Percentiles rank a stretch among this genome's conserved stretches.
Conservation (phyloP, 2,329 filamentous ascomycete species). For the Scleromitrula shiraiana region DNA sequence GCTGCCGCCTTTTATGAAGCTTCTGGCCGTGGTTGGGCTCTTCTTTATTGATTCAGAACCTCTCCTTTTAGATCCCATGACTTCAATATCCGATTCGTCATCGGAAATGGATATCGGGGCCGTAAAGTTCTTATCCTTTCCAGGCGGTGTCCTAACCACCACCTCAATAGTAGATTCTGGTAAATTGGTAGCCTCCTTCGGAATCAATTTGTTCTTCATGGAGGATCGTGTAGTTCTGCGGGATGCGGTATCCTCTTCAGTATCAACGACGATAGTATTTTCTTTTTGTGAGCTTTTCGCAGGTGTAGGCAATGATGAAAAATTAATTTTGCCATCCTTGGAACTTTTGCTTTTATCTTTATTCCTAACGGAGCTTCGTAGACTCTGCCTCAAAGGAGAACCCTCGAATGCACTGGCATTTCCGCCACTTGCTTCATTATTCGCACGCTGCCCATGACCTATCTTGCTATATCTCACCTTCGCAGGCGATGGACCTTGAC, state of each 20-base stretch:
- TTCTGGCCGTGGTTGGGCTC: conserved; percentile 5
- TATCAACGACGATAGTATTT: not conserved
- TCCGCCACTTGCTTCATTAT: conserved; percentile 3
- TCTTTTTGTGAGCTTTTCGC: conserved; percentile 19
- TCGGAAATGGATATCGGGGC: not conserved
- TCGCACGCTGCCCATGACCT: not conserved
- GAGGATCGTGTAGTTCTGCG: conserved; percentile 1
- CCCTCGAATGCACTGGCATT: not conserved
- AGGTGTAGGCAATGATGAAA: conserved; percentile 18
- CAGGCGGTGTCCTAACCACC: conserved; percentile 7
- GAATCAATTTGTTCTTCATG: not conserved
- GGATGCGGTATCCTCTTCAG: not conserved
- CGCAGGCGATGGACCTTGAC: conserved; percentile 16
- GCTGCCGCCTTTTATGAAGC: conserved; percentile 5
- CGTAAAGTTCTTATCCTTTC: conserved; percentile 7
- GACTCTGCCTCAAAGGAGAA: not conserved
- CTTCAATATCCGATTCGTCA: conserved; percentile 10
- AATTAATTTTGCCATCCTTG: conserved; percentile 12
- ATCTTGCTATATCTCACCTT: conserved; percentile 20
- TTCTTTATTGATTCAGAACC: conserved; percentile 4
- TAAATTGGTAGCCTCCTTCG: not conserved
- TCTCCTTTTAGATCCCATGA: conserved; percentile 11
- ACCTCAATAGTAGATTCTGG: conserved; percentile 9
- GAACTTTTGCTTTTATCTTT: not conserved
- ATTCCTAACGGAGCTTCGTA: not conserved